Conservation (phyloP, 305 asterid species). For the Solanum chacoense region DNA sequence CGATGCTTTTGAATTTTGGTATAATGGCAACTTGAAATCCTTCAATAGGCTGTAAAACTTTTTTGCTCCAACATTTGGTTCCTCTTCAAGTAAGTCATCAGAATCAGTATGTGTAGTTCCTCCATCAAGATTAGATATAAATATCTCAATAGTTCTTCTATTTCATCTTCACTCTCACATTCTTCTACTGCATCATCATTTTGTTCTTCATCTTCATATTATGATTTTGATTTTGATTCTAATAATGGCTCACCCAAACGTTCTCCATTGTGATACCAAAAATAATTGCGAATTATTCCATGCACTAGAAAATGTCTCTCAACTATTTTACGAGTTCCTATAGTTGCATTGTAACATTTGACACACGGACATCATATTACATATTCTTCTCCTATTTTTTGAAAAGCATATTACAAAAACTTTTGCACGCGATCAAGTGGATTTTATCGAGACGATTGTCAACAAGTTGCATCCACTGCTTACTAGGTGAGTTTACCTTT, state of each 20-base stretch:
- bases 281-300: background rate
- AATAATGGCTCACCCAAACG: background rate
- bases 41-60: background rate
- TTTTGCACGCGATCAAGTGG: background rate
- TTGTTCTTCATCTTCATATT: background rate
- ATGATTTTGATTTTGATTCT: background rate
- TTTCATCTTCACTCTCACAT: background rate
- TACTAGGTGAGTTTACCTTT: background rate
- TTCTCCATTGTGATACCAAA: background rate
- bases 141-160: background rate
- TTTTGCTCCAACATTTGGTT: background rate
- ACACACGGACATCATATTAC: background rate
- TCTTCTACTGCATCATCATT: background rate
- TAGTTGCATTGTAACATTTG: background rate
- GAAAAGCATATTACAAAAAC: background rate
- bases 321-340: background rate
- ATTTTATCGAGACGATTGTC: background rate
- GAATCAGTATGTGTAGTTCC: background rate
- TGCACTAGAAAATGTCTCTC: background rate
- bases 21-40: background rate
- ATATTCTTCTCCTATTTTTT: background rate
- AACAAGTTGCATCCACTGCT: background rate
- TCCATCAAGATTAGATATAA: background rate
- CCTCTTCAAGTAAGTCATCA: background rate
- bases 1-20: background rate